Evolutionary conservation across 2,329 filamentous ascomycete genomes (phyloP).

Genomic region (Teratosphaeria destructans): DNA sequence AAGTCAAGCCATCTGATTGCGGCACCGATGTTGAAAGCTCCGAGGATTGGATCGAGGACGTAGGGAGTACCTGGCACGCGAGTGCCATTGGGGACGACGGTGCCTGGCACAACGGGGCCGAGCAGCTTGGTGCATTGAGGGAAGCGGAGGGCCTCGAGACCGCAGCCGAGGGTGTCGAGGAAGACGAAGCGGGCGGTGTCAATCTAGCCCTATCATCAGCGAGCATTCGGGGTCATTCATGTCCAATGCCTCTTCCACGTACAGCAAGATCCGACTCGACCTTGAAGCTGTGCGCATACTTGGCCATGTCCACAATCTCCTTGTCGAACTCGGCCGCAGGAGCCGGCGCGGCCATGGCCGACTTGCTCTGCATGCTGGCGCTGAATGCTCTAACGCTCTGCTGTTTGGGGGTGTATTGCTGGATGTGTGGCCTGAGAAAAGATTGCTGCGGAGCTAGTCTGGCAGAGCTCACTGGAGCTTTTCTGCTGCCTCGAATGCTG

Average conservation of each 20-base stretch:
- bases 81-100: constrained; percentile 81
- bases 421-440: constrained; percentile 2
- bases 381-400: constrained; percentile 18
- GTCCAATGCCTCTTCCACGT: constrained; percentile 31
- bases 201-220: constrained; percentile 45
- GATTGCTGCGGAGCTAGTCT: constrained; percentile 12
- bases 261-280: constrained; percentile 89
- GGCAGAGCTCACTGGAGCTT: constrained; percentile 20
- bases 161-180: constrained; percentile 92
- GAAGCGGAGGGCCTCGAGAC: constrained; percentile 89
- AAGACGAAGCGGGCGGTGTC: constrained; percentile 96
- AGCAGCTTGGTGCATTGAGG: constrained; percentile 93
- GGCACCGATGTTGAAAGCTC: constrained; percentile 96
- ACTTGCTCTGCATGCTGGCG: constrained; percentile 21
- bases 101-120: constrained; percentile 82
- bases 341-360: constrained; percentile 20
- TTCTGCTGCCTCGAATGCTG: constrained; percentile 15
- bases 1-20: constrained; percentile 99
- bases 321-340: constrained; percentile 55
- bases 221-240: neutral
- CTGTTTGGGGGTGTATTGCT: constrained; percentile 8
- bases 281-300: constrained; percentile 85
- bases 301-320: constrained; percentile 90
- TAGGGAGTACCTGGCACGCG: constrained; percentile 86
- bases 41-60: constrained; percentile 89